Evolutionary conservation across 106 monocot species (phyloP).

Genomic region (Vanilla planifolia): DNA sequence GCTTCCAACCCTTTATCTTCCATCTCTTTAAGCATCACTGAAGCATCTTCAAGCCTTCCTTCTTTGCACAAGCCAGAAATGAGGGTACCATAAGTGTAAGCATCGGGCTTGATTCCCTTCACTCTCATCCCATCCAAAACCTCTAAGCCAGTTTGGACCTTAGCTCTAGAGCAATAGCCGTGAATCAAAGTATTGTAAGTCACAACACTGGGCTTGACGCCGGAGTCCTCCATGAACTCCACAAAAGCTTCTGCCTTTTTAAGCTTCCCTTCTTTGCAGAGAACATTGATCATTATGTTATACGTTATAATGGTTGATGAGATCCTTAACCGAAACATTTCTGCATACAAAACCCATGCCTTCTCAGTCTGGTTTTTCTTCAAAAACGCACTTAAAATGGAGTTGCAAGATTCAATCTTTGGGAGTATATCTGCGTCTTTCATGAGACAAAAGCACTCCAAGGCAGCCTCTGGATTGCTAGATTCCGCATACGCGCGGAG

Average conservation of each 20-base stretch:
- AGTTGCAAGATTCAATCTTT: constrained; percentile 7
- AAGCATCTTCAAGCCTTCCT: constrained; percentile 57
- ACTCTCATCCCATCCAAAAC: constrained; percentile 41
- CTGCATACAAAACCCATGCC: constrained; percentile 69
- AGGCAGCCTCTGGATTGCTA: neutral
- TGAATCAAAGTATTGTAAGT: constrained; percentile 80
- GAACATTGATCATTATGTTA: constrained; percentile 84
- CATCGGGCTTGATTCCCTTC: constrained; percentile 49
- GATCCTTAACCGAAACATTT: constrained; percentile 68
- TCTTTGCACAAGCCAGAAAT: constrained; percentile 51
- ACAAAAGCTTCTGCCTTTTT: constrained; percentile 62
- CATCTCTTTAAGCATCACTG: constrained; percentile 54
- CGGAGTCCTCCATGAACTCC: constrained; percentile 49
- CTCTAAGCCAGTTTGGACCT: constrained; percentile 35
- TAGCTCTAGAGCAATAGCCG: constrained; percentile 42
- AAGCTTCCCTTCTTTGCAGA: constrained; percentile 73
- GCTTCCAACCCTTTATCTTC: constrained; percentile 17
- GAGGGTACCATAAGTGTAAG: constrained; percentile 58
- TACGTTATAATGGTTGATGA: constrained; percentile 53
- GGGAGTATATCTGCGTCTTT: neutral
- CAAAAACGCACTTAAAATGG: neutral
- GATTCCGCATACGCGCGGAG: constrained; percentile 1
- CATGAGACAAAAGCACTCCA: constrained; percentile 5
- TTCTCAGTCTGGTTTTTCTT: constrained; percentile 11
- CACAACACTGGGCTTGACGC: constrained; percentile 41